Evolutionary conservation across 768 basidiomycete genomes (phyloP), one percentile per base, ranked within the genome.

Genomic region (Leccinum imitatum): DNA sequence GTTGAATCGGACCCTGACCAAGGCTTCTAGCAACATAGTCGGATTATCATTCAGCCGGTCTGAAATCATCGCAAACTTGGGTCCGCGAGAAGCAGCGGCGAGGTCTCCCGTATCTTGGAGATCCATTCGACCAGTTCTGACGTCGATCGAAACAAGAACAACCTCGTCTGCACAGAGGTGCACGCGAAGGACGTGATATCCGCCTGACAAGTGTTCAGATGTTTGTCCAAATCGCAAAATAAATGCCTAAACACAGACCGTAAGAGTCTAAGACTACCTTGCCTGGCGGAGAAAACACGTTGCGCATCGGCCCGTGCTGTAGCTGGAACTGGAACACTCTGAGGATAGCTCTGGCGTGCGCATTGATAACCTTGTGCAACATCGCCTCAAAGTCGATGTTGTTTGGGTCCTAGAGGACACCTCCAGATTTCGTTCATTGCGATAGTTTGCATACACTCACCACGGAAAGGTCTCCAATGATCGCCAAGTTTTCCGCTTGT

Each of bases 21-120:
- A 70, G 1, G 81, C 82, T 8, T 82, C 82, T 19, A 84, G 72
- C 33, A 95, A 70, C 52, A 82, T 67, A 10, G 73, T 73, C 14
- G 92, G 93, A 59, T 83, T 83, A 39, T 90, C 84, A 59, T 94
- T 95, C 58, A 95, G 69, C 59, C 76, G 80, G 9, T 86, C 83
- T 0, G 86, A 82, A 46, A 87, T 71, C 6, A 73, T 65, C 5
- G 80, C 76, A 67, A 91, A 90, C 31, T 83, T 81, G n/a, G 83
- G 84, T 1, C 84, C 89, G 35, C 90, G 81, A 23, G 87, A 85
- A 30, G 88, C 86, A 10, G 89, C 85, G 2, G 88, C 86, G 21
- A 93, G 82, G 67, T 90, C 89, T 7, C 92, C 92, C 3, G 86
- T 89, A 71, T 95, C 93, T 23, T 87, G 82, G 51, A 95, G 78